phyloP scores from a whole-genome alignment of 768 basidiomycete genomes.

The Pleurotus giganteus region DNA sequence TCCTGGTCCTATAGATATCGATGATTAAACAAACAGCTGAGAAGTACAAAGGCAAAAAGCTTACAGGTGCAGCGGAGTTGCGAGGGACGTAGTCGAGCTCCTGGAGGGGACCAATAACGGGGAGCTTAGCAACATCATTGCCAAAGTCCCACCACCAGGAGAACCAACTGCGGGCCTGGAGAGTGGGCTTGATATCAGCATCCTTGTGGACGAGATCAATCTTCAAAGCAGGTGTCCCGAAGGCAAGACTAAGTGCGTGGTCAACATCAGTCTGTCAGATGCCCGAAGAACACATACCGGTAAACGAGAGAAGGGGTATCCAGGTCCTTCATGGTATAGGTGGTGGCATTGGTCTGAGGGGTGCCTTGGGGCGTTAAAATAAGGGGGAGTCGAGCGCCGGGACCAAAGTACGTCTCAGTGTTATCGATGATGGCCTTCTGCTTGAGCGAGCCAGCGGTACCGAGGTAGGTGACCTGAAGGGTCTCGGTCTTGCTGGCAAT shows the following conservation, averaged over 20 bases:
- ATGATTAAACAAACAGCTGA: not conserved
- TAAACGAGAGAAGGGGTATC: constrained; percentile 41
- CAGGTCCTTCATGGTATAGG: constrained; percentile 45
- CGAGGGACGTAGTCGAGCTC: constrained; percentile 47
- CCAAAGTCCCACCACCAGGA: constrained; percentile 20
- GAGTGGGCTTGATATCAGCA: constrained; percentile 31
- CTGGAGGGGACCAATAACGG: constrained; percentile 45
- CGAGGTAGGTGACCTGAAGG: constrained; percentile 46
- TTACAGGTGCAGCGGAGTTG: constrained; percentile 38
- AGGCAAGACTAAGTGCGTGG: constrained; percentile 30
- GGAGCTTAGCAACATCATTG: constrained; percentile 9
- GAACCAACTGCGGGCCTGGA: constrained; percentile 6
- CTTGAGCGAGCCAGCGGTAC: constrained; percentile 17
- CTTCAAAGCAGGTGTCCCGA: constrained; percentile 48
- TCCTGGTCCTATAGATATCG: constrained; percentile 16
- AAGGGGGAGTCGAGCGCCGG: constrained; percentile 37
- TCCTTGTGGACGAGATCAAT: constrained; percentile 47
- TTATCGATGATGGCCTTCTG: constrained; percentile 8
- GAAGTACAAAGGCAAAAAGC: not conserved
- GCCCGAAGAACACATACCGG: constrained; percentile 22
- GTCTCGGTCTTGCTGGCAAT: constrained; percentile 34
- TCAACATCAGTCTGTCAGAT: not conserved
- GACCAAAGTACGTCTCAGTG: constrained; percentile 1
- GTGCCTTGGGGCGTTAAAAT: constrained; percentile 38
- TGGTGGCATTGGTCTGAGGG: constrained; percentile 35